Evolutionary conservation across 352 stramenopile genomes (phyloP).

Genomic region (Phytophthora melonis): DNA sequence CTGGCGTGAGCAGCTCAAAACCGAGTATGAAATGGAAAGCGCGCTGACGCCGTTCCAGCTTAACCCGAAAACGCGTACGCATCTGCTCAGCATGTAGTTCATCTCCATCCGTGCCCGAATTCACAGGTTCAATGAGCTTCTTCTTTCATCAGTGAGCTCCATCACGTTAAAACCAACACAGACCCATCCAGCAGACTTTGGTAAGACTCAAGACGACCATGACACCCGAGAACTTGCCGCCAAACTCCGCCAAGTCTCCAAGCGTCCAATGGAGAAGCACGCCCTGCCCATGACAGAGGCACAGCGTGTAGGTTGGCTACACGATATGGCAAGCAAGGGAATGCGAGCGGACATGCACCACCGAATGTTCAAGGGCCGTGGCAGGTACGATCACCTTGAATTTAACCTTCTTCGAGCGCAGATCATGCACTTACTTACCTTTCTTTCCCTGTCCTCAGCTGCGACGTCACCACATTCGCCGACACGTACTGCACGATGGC

Average conservation of each 20-base stretch:
- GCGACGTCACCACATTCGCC: conserved; percentile 86
- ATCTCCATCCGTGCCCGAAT: neutral
- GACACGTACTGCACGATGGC: conserved; percentile 89
- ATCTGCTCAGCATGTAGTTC: neutral
- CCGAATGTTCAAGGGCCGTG: conserved; percentile 84
- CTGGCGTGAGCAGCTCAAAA: conserved; percentile 89
- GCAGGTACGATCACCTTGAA: conserved; percentile 49
- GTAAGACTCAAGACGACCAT: conserved; percentile 60
- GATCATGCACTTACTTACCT: neutral
- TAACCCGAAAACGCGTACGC: conserved; percentile 82
- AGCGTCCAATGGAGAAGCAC: conserved; percentile 75
- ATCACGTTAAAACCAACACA: conserved; percentile 82
- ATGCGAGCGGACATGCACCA: conserved; percentile 81
- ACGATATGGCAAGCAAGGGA: conserved; percentile 71
- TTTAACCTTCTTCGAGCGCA: neutral
- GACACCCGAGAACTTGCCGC: conserved; percentile 59
- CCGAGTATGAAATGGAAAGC: conserved; percentile 83
- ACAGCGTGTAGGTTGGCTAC: conserved; percentile 84
- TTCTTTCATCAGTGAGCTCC: conserved; percentile 60
- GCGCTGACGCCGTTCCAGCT: conserved; percentile 83
- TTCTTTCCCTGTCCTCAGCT: conserved; percentile 42
- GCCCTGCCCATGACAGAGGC: conserved; percentile 77
- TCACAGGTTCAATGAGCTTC: neutral
- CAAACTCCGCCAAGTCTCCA: conserved; percentile 74
- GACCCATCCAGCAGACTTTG: conserved; percentile 81